Evolutionary conservation across 352 stramenopile genomes (phyloP).

Genomic region (Phytophthora foliorum): DNA sequence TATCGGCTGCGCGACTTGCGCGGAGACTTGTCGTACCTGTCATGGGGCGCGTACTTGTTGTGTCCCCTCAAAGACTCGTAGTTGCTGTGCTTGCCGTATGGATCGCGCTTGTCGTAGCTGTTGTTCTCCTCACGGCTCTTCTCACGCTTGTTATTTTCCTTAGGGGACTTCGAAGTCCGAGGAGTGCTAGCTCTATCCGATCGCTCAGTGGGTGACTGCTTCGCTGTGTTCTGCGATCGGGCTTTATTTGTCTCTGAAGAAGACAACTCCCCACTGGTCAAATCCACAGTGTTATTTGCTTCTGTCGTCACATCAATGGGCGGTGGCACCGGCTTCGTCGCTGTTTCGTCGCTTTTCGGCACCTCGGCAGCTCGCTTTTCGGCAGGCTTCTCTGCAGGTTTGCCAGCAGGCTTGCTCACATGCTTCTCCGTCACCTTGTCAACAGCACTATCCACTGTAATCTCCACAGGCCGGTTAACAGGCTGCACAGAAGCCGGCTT

Average conservation of each 20-base stretch:
- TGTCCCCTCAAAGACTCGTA: slow-evolving; percentile 21
- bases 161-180: slow-evolving; percentile 13
- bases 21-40: slow-evolving; percentile 22
- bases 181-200: slow-evolving; percentile 9
- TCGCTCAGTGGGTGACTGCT: slow-evolving; percentile 18
- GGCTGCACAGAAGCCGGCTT: slow-evolving; percentile 18
- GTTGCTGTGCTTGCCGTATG: neutral
- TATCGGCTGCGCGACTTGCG: slow-evolving; percentile 26
- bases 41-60: slow-evolving; percentile 25
- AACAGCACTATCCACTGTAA: slow-evolving; percentile 3
- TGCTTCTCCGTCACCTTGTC: neutral
- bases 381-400: slow-evolving; percentile 8
- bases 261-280: slow-evolving; percentile 23
- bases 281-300: slow-evolving; percentile 29
- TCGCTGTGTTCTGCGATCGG: slow-evolving; percentile 7
- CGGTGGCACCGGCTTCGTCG: neutral
- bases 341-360: neutral
- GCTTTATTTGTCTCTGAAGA: slow-evolving; percentile 10
- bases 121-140: slow-evolving; percentile 28
- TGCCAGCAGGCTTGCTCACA: slow-evolving; percentile 2
- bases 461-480: neutral
- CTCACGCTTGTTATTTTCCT: slow-evolving; percentile 7
- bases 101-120: slow-evolving; percentile 14
- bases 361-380: slow-evolving; percentile 23
- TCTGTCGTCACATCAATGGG: slow-evolving; percentile 24